Percentiles rank a stretch among this genome's conserved stretches.
Evolutionary conservation across 331 rosid species (phyloP).

Genomic region (Malus hybrid): DNA sequence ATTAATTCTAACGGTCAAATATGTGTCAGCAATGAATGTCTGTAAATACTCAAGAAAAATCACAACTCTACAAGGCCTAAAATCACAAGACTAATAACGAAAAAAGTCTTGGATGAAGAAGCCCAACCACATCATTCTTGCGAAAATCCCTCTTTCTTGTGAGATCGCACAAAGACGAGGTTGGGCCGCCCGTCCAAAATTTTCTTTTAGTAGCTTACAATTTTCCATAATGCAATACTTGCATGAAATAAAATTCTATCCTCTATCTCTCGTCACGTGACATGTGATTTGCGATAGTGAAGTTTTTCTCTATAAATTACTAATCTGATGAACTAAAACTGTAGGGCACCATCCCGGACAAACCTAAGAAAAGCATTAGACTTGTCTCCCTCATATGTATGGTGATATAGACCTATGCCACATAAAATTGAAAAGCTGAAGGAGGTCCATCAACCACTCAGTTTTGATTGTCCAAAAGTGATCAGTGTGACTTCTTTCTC

Average conservation of each 20-base stretch:
- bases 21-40: neutral
- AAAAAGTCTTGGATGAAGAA: neutral
- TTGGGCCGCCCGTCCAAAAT: neutral
- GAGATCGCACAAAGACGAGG: neutral
- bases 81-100: too few relatives aligned
- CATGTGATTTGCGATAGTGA: fast-evolving
- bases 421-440: neutral
- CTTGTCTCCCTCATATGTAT: neutral
- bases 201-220: neutral
- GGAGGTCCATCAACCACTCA: constrained; percentile 34
- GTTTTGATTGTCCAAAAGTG: constrained; percentile 25
- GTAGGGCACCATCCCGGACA: neutral
- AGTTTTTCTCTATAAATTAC: too few relatives aligned
- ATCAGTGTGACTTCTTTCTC: constrained; percentile 32
- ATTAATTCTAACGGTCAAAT: fast-evolving
- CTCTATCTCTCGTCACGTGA: neutral
- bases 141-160: neutral
- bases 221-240: neutral
- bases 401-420: neutral
- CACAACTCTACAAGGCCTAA: fast-evolving
- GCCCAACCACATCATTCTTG: neutral
- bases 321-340: neutral
- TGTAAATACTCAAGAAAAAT: neutral
- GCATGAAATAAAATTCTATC: neutral
- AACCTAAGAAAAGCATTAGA: neutral